These are phyloP conservation scores for Phlyctochytrium arcticum DNA, from an alignment of 192 early-diverging fungal species.

Conservation along the genomic window DNA sequence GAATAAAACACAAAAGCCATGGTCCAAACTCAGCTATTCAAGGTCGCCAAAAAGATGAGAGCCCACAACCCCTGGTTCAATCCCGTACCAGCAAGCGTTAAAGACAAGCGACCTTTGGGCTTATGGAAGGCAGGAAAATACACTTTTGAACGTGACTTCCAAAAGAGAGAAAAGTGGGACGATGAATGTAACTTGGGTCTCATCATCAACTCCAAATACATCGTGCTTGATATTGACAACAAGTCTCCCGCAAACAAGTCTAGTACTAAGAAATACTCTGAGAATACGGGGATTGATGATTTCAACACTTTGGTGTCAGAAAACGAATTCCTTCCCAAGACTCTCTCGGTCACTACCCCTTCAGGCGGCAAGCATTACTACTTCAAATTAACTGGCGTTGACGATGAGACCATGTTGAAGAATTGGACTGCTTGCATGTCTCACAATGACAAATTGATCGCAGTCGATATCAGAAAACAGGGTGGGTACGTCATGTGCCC, in stretches of 20 bases:
- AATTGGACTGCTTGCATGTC: not conserved
- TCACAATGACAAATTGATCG: not conserved
- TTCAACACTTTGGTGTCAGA: not conserved
- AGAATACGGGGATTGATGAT: not conserved
- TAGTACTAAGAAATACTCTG: not conserved
- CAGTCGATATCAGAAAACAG: not conserved
- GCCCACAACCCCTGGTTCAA: not conserved
- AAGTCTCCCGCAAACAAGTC: not conserved
- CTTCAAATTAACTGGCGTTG: not conserved
- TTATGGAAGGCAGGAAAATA: not conserved
- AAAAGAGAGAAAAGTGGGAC: not conserved
- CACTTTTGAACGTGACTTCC: not conserved
- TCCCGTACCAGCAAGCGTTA: not conserved
- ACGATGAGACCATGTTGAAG: not conserved
- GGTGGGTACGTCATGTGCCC: not conserved
- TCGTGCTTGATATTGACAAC: not conserved
- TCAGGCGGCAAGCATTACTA: constrained; percentile 1
- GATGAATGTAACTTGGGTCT: not conserved
- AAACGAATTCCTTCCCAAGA: not conserved
- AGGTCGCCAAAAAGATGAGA: not conserved
- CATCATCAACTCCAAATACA: not conserved
- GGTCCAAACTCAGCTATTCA: not conserved
- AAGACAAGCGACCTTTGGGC: not conserved
- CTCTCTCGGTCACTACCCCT: not conserved
- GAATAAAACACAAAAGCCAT: too few relatives aligned